A percentile compares a stretch with the other conserved stretches of the same genome.
These are phyloP conservation scores for Chytriomyces sp. DNA, from an alignment of 192 early-diverging fungal genomes.

Conservation along the genomic window DNA sequence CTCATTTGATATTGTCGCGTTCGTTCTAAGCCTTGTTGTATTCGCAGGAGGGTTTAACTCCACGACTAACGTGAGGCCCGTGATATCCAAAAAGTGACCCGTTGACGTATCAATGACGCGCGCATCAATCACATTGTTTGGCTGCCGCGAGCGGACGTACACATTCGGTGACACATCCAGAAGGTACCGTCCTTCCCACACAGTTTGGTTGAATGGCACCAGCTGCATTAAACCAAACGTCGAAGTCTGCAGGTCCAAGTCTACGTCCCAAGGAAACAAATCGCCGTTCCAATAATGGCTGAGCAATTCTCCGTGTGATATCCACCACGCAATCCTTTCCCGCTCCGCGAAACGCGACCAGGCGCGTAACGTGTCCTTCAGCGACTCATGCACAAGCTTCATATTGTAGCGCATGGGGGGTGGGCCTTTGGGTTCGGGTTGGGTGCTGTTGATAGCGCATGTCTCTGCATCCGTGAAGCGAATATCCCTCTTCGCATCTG, in stretches of 20 bases:
- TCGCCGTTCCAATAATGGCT: constrained; percentile 46
- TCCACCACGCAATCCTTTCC: constrained; percentile 39
- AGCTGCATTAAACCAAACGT: background rate
- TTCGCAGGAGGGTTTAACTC: background rate
- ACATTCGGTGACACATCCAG: constrained; percentile 10
- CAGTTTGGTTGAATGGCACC: constrained; percentile 12
- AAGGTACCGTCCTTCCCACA: constrained; percentile 7
- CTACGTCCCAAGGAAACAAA: constrained; percentile 44
- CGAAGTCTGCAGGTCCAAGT: constrained; percentile 12
- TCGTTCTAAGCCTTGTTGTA: too few relatives aligned
- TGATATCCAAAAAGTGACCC: constrained; percentile 23
- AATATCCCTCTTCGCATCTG: constrained; percentile 11
- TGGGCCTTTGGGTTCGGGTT: background rate
- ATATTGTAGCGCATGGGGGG: background rate
- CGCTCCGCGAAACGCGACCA: constrained; percentile 35
- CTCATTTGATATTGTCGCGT: too few relatives aligned
- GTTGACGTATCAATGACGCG: constrained; percentile 11
- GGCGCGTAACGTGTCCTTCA: background rate
- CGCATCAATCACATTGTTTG: constrained; percentile 13
- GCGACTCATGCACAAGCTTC: background rate
- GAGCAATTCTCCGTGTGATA: constrained; percentile 43
- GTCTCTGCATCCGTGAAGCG: background rate
- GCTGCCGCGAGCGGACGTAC: background rate
- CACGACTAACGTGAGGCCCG: background rate
- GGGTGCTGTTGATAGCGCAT: background rate